Evolutionary conservation across 1,284 basidiomycete genomes (phyloP).

Genomic region (Leccinum subfulvum): DNA sequence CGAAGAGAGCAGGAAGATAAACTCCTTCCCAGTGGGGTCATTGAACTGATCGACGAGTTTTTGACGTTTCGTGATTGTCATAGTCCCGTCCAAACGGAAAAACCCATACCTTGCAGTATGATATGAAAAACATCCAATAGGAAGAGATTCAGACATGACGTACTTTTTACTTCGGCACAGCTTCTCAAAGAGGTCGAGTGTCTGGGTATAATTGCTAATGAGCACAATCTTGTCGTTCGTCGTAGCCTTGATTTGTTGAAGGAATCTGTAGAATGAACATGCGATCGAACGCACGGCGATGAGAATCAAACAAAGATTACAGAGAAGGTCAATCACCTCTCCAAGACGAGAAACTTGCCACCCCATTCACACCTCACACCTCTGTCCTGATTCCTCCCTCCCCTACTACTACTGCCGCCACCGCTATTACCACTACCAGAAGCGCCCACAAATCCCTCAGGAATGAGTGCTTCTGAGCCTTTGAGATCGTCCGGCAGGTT

Average conservation of each 20-base stretch:
- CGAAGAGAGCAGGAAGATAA: slow-evolving; percentile 92
- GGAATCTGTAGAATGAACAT: slow-evolving; percentile 58
- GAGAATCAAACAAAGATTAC: background rate
- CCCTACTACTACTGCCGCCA: slow-evolving; percentile 34
- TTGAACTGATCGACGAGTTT: slow-evolving; percentile 99
- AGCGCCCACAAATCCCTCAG: slow-evolving; percentile 75
- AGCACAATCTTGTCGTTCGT: slow-evolving; percentile 98
- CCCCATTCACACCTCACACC: slow-evolving; percentile 75
- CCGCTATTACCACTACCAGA: slow-evolving; percentile 33
- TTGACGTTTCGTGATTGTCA: slow-evolving; percentile 92
- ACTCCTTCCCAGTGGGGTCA: slow-evolving; percentile 92
- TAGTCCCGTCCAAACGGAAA: slow-evolving; percentile 91
- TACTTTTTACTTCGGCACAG: slow-evolving; percentile 83
- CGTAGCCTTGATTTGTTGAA: slow-evolving; percentile 77
- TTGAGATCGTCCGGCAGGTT: slow-evolving; percentile 85
- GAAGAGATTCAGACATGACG: slow-evolving; percentile 17
- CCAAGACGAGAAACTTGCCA: slow-evolving; percentile 93
- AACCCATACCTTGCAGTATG: slow-evolving; percentile 74
- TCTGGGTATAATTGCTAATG: slow-evolving; percentile 98
- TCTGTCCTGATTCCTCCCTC: slow-evolving; percentile 45
- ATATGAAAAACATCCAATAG: slow-evolving; percentile 3
- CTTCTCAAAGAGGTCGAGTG: slow-evolving; percentile 91
- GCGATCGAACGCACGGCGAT: background rate
- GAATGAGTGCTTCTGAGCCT: slow-evolving; percentile 83
- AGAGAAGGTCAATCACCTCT: slow-evolving; percentile 56